Conservation (phyloP, 306 rosid species). For the Acmispon strigosus region DNA sequence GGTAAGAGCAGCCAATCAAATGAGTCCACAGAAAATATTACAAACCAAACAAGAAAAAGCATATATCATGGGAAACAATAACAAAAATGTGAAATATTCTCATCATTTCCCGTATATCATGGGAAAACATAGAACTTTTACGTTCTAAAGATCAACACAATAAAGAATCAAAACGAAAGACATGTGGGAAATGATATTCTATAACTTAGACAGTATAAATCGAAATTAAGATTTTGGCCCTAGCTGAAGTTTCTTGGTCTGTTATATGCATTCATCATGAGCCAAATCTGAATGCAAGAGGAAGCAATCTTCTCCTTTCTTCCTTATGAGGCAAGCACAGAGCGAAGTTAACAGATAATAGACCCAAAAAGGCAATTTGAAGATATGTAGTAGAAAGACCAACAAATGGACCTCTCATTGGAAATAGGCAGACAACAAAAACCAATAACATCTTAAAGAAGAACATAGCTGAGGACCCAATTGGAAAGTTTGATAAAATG, state of each 20-base stretch:
- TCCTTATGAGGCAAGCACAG: neutral
- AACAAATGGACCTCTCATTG: neutral
- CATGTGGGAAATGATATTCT: too few species aligned
- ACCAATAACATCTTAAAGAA: slow-evolving; percentile 6
- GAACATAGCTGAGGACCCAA: neutral
- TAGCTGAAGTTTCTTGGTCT: too few species aligned
- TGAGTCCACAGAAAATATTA: neutral
- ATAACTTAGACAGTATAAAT: too few species aligned
- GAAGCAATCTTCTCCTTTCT: neutral
- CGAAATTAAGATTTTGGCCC: too few species aligned
- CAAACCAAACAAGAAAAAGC: slow-evolving; percentile 14
- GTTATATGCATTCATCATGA: too few species aligned
- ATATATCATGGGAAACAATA: neutral
- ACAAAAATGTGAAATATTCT: too few species aligned
- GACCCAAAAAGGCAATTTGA: neutral
- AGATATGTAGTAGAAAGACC: neutral
- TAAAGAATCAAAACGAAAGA: too few species aligned
- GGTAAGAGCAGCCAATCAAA: neutral
- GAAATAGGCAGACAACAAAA: neutral
- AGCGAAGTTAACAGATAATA: neutral
- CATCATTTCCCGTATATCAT: too few species aligned
- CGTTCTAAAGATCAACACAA: too few species aligned
- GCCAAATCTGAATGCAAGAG: too few species aligned
- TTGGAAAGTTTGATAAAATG: neutral
- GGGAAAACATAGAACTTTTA: too few species aligned